Conservation (phyloP, 768 basidiomycete species). For the Chalciporus sphaerocephalus region DNA sequence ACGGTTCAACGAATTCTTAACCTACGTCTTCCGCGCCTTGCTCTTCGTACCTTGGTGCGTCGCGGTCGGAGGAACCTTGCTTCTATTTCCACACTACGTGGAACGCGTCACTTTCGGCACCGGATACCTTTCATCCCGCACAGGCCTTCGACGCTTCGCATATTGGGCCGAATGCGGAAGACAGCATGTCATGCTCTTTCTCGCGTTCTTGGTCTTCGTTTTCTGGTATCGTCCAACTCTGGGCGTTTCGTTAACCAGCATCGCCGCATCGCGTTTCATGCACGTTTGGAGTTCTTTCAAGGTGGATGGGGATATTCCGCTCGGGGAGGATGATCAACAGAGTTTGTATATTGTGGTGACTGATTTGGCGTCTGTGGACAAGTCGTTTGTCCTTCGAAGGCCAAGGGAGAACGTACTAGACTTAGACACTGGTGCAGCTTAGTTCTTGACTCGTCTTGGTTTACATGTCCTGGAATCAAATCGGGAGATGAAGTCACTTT, state of each 20-base stretch:
- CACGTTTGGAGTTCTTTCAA: constrained; percentile 28
- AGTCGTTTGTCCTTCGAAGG: neutral
- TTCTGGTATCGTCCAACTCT: constrained; percentile 18
- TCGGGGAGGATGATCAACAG: constrained; percentile 34
- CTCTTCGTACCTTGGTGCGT: constrained; percentile 36
- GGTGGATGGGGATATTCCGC: constrained; percentile 21
- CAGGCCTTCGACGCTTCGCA: constrained; percentile 35
- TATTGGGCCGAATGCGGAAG: constrained; percentile 35
- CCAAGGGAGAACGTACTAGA: neutral
- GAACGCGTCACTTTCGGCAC: constrained; percentile 27
- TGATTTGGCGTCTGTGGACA: constrained; percentile 12
- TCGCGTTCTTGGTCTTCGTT: constrained; percentile 17
- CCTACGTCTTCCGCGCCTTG: constrained; percentile 12
- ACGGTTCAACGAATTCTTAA: neutral
- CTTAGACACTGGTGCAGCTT: neutral
- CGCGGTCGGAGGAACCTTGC: constrained; percentile 31
- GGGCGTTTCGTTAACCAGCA: constrained; percentile 20
- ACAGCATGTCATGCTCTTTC: constrained; percentile 34
- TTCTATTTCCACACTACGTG: constrained; percentile 27
- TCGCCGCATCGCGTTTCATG: constrained; percentile 20
- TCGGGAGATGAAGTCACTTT: constrained; percentile 5
- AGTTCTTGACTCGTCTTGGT: neutral
- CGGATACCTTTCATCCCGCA: constrained; percentile 27
- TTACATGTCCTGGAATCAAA: neutral
- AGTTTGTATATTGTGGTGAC: constrained; percentile 31